A percentile compares a stretch with the other conserved stretches of the same genome.
Evolutionary conservation across 1,284 basidiomycete species (phyloP).

Genomic region (Porogramme epimiltina): DNA sequence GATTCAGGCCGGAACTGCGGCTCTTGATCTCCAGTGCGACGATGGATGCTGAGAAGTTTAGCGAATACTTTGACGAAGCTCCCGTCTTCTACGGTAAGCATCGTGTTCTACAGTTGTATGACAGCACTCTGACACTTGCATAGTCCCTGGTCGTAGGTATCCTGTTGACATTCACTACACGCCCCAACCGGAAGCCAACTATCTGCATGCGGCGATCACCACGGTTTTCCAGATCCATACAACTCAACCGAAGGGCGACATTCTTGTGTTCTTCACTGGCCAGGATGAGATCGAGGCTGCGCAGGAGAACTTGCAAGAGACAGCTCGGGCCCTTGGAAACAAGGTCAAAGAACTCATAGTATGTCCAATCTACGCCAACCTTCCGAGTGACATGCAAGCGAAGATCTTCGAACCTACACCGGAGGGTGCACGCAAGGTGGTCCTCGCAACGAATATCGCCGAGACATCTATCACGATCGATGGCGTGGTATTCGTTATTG

Average conservation of each 20-base stretch:
- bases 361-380: slow-evolving; percentile 97
- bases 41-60: slow-evolving; percentile 95
- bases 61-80: slow-evolving; percentile 93
- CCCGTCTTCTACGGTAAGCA: slow-evolving; percentile 87
- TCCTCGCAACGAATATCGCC: slow-evolving; percentile 98
- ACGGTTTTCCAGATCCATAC: slow-evolving; percentile 99
- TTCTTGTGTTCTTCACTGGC: slow-evolving; percentile 96
- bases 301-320: slow-evolving; percentile 94
- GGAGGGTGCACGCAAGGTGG: slow-evolving; percentile 93
- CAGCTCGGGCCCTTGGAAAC: slow-evolving; percentile 91
- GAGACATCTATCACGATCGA: slow-evolving; percentile 98
- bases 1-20: slow-evolving; percentile 91
- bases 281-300: slow-evolving; percentile 99
- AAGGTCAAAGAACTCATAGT: slow-evolving; percentile 95
- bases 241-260: slow-evolving; percentile 97
- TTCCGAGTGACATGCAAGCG: slow-evolving; percentile 98
- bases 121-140: not conserved
- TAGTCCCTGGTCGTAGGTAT: slow-evolving; percentile 95
- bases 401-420: slow-evolving; percentile 99
- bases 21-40: slow-evolving; percentile 96
- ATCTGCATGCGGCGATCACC: slow-evolving; percentile 97
- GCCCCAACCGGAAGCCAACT: slow-evolving; percentile 96
- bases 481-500: slow-evolving; percentile 97
- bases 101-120: not conserved
- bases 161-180: slow-evolving; percentile 99